Evolutionary conservation across 164 flowering plant species (phyloP), one percentile per base, ranked within the genome.

Genomic region (Malania oleifera): DNA sequence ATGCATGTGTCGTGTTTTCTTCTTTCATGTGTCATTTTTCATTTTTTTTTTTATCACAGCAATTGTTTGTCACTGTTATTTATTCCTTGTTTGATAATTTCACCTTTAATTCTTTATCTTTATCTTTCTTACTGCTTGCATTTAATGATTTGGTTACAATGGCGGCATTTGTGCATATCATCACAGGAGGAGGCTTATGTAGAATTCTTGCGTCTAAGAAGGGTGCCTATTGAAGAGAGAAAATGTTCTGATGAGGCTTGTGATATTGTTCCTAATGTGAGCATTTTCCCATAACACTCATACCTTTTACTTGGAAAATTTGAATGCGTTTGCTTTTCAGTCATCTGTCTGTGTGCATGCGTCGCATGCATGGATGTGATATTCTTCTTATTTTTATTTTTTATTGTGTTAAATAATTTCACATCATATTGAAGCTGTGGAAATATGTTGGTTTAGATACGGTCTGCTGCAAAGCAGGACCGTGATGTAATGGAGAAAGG

Each of bases 401-500:
- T 17, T 45, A 17, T 45, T 45, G 7, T 6, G 49, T 45, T 7
- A 6, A 8, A 7, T 20, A 1, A 17, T 45, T 6, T 45, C 13
- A 45, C 18, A 0, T 45, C 49, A 17, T 45, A 34, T 34, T 7
- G 7, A 7, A 12, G 11, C 7, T 7, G 7, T 34, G 38, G 7
- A 7, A 0, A 9, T 17, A 10, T 23, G 4, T 12, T 50, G 28
- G 18, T 27, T 50, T 27, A 50, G 53, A 24, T 50, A 50, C 53
- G 29, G 2, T 23, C 53, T 24, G 28, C 53, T 27, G 53, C 53
- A 5, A 50, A 50, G 24, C 14, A 50, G 17, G 53, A 50, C 11
- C 28, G 53, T 12, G 53, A 50, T 50, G 53, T 50, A n/a, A 50
- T 50, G 53, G 53, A 50, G 14, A 50, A 50, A 24, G 53, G 53